Percentiles rank a stretch among this genome's conserved stretches.
phyloP scores from a whole-genome alignment of 2,329 filamentous ascomycete species.

The Pseudogymnoascus sp. region DNA sequence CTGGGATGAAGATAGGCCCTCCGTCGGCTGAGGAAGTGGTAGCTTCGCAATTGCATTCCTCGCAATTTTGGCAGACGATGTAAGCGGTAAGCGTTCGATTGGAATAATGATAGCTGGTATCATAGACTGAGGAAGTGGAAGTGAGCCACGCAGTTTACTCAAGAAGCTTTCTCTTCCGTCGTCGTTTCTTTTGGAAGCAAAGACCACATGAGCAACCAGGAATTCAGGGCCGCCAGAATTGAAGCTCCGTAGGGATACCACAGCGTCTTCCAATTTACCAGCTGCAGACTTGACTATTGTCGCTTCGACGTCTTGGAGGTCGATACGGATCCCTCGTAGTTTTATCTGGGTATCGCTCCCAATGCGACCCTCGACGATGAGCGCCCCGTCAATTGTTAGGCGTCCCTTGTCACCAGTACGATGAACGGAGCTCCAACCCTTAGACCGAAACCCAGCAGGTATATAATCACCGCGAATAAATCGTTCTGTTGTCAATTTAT shows the following conservation, averaged over 20 bases:
- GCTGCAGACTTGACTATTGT: constrained; percentile 23
- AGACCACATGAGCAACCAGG: constrained; percentile 31
- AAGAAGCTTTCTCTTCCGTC: constrained; percentile 14
- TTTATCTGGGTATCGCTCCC: constrained; percentile 30
- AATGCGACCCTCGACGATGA: constrained; percentile 27
- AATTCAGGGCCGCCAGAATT: constrained; percentile 15
- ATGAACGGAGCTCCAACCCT: constrained; percentile 11
- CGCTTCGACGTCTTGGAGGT: constrained; percentile 35
- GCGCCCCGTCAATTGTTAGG: constrained; percentile 20
- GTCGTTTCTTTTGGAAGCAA: constrained; percentile 12
- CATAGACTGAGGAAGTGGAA: constrained; percentile 34
- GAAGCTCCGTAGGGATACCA: constrained; percentile 19
- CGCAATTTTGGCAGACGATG: constrained; percentile 27
- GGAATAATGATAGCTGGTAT: constrained; percentile 27
- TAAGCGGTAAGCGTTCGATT: constrained; percentile 25
- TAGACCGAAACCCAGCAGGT: not conserved
- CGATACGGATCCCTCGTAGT: constrained; percentile 31
- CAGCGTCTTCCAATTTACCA: constrained; percentile 23
- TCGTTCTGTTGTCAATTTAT: constrained; percentile 13
- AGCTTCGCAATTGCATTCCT: constrained; percentile 12
- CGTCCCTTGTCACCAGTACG: constrained; percentile 28
- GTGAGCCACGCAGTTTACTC: constrained; percentile 16
- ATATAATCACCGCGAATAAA: not conserved
- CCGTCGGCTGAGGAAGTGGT: not conserved
- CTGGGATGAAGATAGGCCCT: not conserved